These are phyloP conservation scores for Abelmoschus esculentus DNA, from an alignment of 345 rosid genomes.

Conservation along the genomic window DNA sequence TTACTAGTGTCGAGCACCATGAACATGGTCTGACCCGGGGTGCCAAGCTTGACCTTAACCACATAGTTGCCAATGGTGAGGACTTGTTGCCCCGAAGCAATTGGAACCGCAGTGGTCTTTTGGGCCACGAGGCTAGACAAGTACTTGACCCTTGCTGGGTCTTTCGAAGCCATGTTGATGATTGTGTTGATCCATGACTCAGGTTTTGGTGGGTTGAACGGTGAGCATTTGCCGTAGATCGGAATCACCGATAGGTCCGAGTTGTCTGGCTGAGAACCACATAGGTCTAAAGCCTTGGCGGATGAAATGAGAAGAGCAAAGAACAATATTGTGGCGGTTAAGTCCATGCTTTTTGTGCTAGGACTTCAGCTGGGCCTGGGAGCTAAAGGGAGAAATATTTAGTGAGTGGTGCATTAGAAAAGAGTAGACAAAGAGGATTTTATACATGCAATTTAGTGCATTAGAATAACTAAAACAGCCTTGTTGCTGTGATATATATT, in stretches of 20 bases:
- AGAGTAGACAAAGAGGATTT: not conserved
- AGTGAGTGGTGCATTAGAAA: conserved; percentile 15
- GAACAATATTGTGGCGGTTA: conserved; percentile 23
- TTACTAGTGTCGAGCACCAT: conserved; percentile 84
- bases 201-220: conserved; percentile 44
- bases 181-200: conserved; percentile 47
- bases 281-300: conserved; percentile 37
- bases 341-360: conserved; percentile 34
- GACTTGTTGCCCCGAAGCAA: conserved; percentile 54
- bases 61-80: conserved; percentile 54
- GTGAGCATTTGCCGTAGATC: conserved; percentile 71
- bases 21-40: conserved; percentile 67
- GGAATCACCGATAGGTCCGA: conserved; percentile 60
- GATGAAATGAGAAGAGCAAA: conserved; percentile 31
- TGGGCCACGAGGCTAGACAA: conserved; percentile 44
- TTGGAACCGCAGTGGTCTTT: conserved; percentile 45
- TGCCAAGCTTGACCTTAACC: conserved; percentile 62
- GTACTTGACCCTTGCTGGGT: conserved; percentile 52
- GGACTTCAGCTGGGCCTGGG: not conserved
- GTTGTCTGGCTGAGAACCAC: conserved; percentile 30
- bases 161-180: conserved; percentile 62
- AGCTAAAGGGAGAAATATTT: not conserved
- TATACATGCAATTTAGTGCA: conserved; percentile 11
- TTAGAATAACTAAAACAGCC: conserved; percentile 26
- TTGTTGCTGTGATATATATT: not conserved